phyloP scores from a whole-genome alignment of 306 rosid genomes.

The Glycyrrhiza uralensis region DNA sequence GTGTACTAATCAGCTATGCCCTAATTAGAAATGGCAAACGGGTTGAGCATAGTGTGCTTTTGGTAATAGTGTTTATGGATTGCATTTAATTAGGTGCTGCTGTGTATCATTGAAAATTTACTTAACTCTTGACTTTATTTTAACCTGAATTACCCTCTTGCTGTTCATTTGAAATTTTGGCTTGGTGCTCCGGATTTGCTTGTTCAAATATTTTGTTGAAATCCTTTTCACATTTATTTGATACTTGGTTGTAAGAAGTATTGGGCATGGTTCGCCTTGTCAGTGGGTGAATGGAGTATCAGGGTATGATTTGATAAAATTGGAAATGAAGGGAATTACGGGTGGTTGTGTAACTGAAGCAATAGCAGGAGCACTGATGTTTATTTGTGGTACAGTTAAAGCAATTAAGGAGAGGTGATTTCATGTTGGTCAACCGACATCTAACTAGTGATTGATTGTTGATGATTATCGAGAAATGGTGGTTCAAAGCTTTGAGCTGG shows the following conservation, averaged over 20 bases:
- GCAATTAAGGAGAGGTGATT: neutral
- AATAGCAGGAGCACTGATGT: neutral
- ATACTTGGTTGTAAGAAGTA: neutral
- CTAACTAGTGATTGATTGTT: neutral
- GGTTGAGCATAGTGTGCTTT: neutral
- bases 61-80: neutral
- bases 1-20: neutral
- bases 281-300: conserved; percentile 6
- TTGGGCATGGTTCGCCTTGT: neutral
- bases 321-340: conserved; percentile 2
- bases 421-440: conserved; percentile 8
- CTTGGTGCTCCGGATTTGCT: neutral
- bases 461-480: conserved; percentile 1
- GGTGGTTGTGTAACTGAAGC: conserved; percentile 16
- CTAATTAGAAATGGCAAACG: neutral
- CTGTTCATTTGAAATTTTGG: neutral
- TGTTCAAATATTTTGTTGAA: neutral
- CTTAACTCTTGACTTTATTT: neutral
- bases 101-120: neutral
- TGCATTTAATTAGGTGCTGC: conserved; percentile 14
- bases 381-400: conserved; percentile 15
- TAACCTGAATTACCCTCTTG: neutral
- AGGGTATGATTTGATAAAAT: conserved; percentile 3
- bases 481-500: neutral
- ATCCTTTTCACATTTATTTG: neutral